phyloP scores from a whole-genome alignment of 2,329 filamentous ascomycete genomes.

The Pseudogymnoascus sp. region DNA sequence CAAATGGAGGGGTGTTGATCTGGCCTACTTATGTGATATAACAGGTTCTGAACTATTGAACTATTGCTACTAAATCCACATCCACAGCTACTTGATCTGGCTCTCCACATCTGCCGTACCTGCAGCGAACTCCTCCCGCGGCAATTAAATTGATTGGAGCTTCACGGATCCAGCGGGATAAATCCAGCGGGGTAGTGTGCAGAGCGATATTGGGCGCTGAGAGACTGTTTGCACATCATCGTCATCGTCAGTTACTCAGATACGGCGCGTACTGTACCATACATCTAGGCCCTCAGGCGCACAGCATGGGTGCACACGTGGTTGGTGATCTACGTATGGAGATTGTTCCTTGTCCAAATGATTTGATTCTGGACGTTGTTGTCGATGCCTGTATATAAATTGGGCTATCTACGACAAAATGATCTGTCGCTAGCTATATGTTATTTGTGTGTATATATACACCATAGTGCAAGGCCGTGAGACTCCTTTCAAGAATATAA shows the following conservation, averaged over 20 bases:
- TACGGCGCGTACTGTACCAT: not conserved
- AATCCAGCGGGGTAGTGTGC: not conserved
- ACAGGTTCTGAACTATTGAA: not conserved
- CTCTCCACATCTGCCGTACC: constrained; percentile 4
- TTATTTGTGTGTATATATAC: not conserved
- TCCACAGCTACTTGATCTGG: not conserved
- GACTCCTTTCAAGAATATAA: not conserved
- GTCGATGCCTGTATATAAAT: not conserved
- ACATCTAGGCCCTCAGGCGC: not conserved
- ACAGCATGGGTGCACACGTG: constrained; percentile 3
- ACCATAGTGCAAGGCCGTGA: not conserved
- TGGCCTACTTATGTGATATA: not conserved
- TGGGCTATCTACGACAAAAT: not conserved
- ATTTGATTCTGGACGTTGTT: not conserved
- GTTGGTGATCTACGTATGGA: not conserved
- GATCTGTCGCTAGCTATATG: not conserved
- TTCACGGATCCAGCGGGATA: not conserved
- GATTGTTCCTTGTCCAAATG: not conserved
- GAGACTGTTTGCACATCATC: not conserved
- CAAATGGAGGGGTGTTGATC: not conserved
- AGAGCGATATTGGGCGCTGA: not conserved
- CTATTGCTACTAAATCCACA: not conserved
- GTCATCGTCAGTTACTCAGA: not conserved
- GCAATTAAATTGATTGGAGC: not conserved
- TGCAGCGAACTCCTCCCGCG: not conserved